Evolutionary conservation across 163 green algal genomes (phyloP), one percentile per base, ranked within the genome.

Genomic region (Botryococcus braunii): DNA sequence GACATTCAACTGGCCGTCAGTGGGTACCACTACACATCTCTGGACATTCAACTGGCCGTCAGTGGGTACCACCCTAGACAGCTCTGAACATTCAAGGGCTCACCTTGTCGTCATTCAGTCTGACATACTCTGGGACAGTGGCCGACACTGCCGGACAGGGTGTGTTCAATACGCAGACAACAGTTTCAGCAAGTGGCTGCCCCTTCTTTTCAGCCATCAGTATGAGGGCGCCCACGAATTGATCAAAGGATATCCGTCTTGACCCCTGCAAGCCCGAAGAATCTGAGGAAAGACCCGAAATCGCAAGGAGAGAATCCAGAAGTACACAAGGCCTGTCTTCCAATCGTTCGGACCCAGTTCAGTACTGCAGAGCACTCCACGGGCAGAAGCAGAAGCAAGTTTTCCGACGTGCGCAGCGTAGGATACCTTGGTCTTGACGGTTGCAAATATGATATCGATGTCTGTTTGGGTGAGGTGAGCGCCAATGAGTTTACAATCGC

Each of bases 61-160:
- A n/a, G n/a, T n/a, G n/a, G n/a, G 46, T 55, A 21, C 46, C 17
- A 55, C 46, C 46, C 46, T 55, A 29, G 17, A 55, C 21, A 21
- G 21, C 46, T 55, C 46, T 55, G 17, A 55, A 29, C 17, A 55
- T 55, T 21, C 13, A 35, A 62, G 13, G 8, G 62, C 46, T 27
- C 59, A 71, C 70, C 71, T 78, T 80, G 74, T 88, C 82, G 52
- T 88, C 82, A 66, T 84, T 74, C 48, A 86, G 77, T 17, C 81
- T 78, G 46, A 86, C 77, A 58, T 50, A 76, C 31, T 82, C 75
- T 25, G 82, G 63, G 62, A 74, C 71, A 25, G 75, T 86, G 62
- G 69, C 77, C 25, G 56, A 74, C 4, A 74, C 72, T 7, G 77
- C 38, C 25, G 82, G 82, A 0, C 82, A 77, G 5, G 70, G 62